Percentiles rank a stretch among this genome's conserved stretches.
These are phyloP conservation scores for Inonotus obliquus DNA, from an alignment of 1,284 basidiomycete genomes.

Conservation along the genomic window DNA sequence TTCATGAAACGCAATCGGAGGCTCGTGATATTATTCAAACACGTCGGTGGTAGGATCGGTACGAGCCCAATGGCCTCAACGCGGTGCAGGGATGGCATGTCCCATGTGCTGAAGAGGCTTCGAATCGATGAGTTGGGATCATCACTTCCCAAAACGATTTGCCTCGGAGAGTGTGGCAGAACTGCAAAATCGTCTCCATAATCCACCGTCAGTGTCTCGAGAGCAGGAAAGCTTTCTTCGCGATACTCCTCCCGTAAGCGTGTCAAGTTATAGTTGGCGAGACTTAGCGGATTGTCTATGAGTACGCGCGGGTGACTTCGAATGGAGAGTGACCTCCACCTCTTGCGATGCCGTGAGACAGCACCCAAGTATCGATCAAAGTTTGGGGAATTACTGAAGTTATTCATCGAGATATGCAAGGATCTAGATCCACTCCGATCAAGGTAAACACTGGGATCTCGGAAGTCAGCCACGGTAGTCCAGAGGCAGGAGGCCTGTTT, in stretches of 20 bases:
- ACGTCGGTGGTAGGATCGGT: background rate
- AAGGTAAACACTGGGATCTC: background rate
- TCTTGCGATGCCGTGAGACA: background rate
- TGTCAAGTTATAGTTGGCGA: background rate
- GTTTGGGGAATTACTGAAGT: background rate
- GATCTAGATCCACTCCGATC: background rate
- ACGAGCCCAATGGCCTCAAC: background rate
- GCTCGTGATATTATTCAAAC: background rate
- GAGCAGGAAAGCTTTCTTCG: background rate
- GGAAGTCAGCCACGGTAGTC: background rate
- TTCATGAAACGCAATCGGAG: background rate
- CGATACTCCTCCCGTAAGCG: background rate
- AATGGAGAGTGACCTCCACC: background rate
- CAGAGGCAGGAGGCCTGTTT: background rate
- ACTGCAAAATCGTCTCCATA: background rate
- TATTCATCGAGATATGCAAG: background rate
- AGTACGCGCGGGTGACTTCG: background rate
- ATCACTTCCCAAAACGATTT: background rate
- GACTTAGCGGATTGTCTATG: background rate
- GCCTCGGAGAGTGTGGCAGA: no score
- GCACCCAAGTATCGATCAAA: background rate
- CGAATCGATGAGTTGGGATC: background rate
- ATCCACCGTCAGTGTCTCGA: background rate
- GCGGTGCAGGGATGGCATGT: background rate
- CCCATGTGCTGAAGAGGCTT: background rate